These are phyloP conservation scores for Colletotrichum plurivorum DNA, from an alignment of 2,329 filamentous ascomycete genomes.

Conservation along the genomic window DNA sequence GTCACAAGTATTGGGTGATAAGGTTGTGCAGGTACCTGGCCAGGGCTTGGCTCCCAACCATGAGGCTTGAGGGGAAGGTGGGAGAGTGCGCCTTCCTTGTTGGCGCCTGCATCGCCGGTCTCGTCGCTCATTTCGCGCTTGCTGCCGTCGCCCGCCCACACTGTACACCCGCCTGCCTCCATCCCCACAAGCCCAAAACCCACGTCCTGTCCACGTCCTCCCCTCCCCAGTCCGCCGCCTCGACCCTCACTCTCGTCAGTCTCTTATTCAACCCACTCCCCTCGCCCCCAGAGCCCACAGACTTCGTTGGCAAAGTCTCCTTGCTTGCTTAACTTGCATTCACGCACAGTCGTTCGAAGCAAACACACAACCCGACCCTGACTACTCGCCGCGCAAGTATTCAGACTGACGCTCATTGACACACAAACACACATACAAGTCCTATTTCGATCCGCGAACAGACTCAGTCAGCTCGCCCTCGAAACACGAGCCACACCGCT, in stretches of 20 bases:
- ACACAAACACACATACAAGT: constrained; percentile 13
- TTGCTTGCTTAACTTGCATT: constrained; percentile 18
- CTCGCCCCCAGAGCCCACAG: constrained; percentile 45
- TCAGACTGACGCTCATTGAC: constrained; percentile 40
- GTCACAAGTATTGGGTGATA: too few relatives aligned
- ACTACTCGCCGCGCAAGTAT: constrained; percentile 49
- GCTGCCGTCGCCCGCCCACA: constrained; percentile 11
- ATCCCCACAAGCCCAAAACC: constrained; percentile 37
- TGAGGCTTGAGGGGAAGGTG: constrained; percentile 1
- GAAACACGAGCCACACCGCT: constrained; percentile 27
- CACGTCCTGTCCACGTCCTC: constrained; percentile 19
- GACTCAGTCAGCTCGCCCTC: constrained; percentile 43
- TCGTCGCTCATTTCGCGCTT: constrained; percentile 23
- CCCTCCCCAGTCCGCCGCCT: not conserved
- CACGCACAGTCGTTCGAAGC: constrained; percentile 37
- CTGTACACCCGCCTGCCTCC: not conserved
- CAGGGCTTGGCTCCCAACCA: constrained; percentile 18
- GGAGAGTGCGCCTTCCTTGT: constrained; percentile 18
- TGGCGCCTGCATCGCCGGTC: constrained; percentile 30
- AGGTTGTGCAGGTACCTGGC: not conserved
- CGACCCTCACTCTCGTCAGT: not conserved
- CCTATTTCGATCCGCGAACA: constrained; percentile 39
- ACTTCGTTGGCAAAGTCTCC: constrained; percentile 72
- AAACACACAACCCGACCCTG: constrained; percentile 45
- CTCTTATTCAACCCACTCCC: constrained; percentile 39